Evolutionary conservation across 2,329 filamentous ascomycete genomes (phyloP).

Genomic region (Boeremia lycopersici): DNA sequence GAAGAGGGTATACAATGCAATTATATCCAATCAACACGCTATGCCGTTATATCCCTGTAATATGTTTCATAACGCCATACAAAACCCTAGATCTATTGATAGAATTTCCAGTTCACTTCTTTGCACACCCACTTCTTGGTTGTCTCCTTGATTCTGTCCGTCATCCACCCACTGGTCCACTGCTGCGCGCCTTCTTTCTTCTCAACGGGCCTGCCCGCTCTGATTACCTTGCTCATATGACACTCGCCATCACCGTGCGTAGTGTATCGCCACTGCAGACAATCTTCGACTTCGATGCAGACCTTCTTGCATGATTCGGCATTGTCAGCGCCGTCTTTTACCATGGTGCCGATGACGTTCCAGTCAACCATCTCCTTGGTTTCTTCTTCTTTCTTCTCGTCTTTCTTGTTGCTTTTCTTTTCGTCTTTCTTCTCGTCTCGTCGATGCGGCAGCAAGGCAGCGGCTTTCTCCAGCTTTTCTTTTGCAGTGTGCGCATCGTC

Average conservation of each 20-base stretch:
- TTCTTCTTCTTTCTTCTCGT: constrained; percentile 6
- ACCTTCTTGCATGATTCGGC: constrained; percentile 32
- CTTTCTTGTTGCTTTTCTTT: not conserved
- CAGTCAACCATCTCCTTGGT: constrained; percentile 10
- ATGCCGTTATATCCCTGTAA: not conserved
- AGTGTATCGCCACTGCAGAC: constrained; percentile 46
- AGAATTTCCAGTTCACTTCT: constrained; percentile 37
- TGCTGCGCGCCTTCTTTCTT: constrained; percentile 22
- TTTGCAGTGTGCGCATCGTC: constrained; percentile 13
- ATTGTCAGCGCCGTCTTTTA: constrained; percentile 32
- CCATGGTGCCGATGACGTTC: not conserved
- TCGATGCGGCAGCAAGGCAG: not conserved
- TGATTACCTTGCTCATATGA: constrained; percentile 38
- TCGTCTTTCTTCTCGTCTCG: constrained; percentile 2
- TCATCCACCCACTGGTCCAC: constrained; percentile 47
- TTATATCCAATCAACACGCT: not conserved
- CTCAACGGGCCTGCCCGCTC: constrained; percentile 29
- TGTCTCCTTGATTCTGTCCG: constrained; percentile 34
- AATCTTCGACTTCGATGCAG: constrained; percentile 39
- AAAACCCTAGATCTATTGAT: constrained; percentile 20
- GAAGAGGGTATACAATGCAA: not conserved
- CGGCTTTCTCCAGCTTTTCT: constrained; percentile 18
- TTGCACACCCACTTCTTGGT: constrained; percentile 38
- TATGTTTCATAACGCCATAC: not conserved
- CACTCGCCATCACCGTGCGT: constrained; percentile 38